phyloP scores from a whole-genome alignment of 805 yeast species.

The Candida corydali region DNA sequence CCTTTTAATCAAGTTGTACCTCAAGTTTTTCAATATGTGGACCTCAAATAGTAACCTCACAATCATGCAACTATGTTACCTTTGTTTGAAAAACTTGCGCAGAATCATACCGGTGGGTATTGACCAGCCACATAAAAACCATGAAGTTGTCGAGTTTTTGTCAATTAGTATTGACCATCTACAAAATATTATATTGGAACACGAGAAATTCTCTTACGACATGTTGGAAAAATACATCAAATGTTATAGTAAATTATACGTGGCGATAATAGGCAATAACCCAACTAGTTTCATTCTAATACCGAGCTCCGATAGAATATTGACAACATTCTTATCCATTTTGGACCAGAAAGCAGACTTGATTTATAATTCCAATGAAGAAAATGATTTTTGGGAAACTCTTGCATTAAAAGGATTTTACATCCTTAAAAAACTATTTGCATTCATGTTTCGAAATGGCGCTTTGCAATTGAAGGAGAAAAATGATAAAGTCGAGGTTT shows the following conservation, averaged over 20 bases:
- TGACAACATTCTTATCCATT: constrained; percentile 57
- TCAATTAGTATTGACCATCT: constrained; percentile 55
- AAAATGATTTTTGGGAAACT: constrained; percentile 69
- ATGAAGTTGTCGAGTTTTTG: constrained; percentile 58
- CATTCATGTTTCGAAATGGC: constrained; percentile 61
- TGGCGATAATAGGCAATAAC: constrained; percentile 51
- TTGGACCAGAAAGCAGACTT: constrained; percentile 61
- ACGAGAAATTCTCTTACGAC: constrained; percentile 46
- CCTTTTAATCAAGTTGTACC: constrained; percentile 55
- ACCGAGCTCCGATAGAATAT: constrained; percentile 56
- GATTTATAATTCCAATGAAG: constrained; percentile 57
- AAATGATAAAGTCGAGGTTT: constrained; percentile 61
- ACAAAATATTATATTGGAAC: constrained; percentile 48
- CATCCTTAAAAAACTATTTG: constrained; percentile 60
- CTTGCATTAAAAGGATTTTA: constrained; percentile 63
- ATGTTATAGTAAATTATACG: constrained; percentile 72
- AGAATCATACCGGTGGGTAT: constrained; percentile 74
- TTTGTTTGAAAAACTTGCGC: constrained; percentile 70
- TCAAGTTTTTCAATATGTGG: constrained; percentile 62
- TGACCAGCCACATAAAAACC: constrained; percentile 62
- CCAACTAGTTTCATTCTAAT: constrained; percentile 70
- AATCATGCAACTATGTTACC: constrained; percentile 69
- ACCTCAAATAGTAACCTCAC: constrained; percentile 45
- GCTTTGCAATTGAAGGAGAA: constrained; percentile 62
- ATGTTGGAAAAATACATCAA: constrained; percentile 66